Evolutionary conservation across 2,329 filamentous ascomycete genomes (phyloP).

Genomic region (Ophiocordyceps unilateralis): DNA sequence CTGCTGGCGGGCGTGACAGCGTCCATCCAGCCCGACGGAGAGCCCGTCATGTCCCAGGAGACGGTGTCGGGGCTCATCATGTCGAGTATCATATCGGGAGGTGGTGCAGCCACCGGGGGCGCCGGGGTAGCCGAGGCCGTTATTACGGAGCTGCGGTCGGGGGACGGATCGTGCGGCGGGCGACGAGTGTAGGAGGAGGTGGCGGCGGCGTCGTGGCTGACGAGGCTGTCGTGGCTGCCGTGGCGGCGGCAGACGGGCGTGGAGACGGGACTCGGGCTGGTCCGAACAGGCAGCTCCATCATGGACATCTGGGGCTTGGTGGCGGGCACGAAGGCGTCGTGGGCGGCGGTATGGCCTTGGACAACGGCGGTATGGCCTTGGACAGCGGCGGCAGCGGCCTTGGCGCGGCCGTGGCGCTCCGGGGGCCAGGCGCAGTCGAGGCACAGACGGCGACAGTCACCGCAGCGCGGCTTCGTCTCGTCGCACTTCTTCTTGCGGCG

Average conservation of each 20-base stretch:
- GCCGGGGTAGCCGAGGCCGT: neutral
- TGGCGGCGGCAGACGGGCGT: conserved; percentile 4
- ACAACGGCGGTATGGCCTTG: conserved; percentile 1
- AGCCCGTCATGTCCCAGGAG: conserved; percentile 8
- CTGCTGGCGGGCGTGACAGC: conserved; percentile 9
- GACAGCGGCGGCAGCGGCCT: conserved; percentile 2
- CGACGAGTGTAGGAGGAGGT: neutral
- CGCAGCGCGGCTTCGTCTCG: conserved; percentile 24
- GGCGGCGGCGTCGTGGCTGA: conserved; percentile 2
- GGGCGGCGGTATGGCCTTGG: neutral
- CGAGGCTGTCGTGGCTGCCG: conserved; percentile 5
- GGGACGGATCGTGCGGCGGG: neutral
- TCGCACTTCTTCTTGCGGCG: conserved; percentile 30
- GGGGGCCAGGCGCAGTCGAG: conserved; percentile 16
- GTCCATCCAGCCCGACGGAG: conserved; percentile 9
- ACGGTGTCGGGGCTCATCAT: conserved; percentile 4
- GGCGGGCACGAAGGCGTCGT: neutral
- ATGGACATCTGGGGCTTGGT: neutral
- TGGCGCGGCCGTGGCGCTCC: conserved; percentile 7
- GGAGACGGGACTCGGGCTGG: conserved; percentile 7
- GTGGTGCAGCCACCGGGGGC: conserved; percentile 2
- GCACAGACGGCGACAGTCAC: conserved; percentile 17
- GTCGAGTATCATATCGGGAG: conserved; percentile 5
- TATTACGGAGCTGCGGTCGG: neutral
- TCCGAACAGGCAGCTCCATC: conserved; percentile 7